These are phyloP conservation scores for Lepiota brunneoincarnata DNA, from an alignment of 768 basidiomycete species.

Conservation along the genomic window DNA sequence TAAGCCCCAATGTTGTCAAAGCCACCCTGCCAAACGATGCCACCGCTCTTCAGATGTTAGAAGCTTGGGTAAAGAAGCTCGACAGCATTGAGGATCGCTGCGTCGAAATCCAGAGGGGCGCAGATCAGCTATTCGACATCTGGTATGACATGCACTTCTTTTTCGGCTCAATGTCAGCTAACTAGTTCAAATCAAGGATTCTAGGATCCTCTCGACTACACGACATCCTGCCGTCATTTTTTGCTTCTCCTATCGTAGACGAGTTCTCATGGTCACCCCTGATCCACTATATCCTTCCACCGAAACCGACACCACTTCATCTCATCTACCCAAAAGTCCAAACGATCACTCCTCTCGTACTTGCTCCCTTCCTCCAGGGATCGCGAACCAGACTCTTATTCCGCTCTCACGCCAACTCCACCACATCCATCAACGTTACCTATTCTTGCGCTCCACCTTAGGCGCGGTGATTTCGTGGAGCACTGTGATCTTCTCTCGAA, in stretches of 20 bases:
- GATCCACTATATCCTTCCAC: conserved; percentile 44
- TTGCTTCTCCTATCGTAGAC: conserved; percentile 45
- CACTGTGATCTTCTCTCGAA: conserved; percentile 45
- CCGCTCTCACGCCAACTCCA: background rate
- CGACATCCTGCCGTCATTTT: conserved; percentile 41
- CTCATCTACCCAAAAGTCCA: background rate
- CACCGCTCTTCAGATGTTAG: conserved; percentile 34
- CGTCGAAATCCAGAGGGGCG: conserved; percentile 38
- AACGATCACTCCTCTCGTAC: conserved; percentile 15
- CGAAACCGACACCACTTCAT: conserved; percentile 44
- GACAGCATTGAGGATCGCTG: conserved; percentile 42
- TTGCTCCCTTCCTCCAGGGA: conserved; percentile 13
- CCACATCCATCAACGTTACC: conserved; percentile 27
- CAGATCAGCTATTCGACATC: conserved; percentile 47
- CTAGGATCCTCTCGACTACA: conserved; percentile 45
- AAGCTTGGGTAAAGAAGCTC: conserved; percentile 46
- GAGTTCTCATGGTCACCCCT: conserved; percentile 64
- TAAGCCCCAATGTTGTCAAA: conserved; percentile 24
- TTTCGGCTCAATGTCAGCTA: background rate
- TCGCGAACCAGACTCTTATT: background rate
- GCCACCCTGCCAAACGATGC: conserved; percentile 18
- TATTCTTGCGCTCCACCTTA: conserved; percentile 54
- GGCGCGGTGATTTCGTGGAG: conserved; percentile 51
- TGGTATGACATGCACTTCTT: conserved; percentile 35
- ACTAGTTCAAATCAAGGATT: conserved; percentile 34